phyloP scores from a whole-genome alignment of 331 rosid species.

The Pyracantha coccinea region DNA sequence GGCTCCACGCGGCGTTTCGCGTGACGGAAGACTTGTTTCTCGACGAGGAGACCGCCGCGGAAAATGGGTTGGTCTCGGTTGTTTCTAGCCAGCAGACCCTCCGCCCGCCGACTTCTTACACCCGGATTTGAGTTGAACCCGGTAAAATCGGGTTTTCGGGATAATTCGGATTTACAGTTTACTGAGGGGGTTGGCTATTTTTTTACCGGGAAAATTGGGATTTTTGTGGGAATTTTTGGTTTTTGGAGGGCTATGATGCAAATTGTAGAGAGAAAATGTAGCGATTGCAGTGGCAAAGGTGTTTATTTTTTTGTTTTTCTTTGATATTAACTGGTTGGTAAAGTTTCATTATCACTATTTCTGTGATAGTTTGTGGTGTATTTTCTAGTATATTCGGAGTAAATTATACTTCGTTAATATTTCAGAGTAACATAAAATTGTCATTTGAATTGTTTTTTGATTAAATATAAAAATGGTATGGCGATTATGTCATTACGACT shows the following conservation, averaged over 20 bases:
- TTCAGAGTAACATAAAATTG: too few species aligned
- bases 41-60: constrained; percentile 43
- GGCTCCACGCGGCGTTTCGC: constrained; percentile 60
- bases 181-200: not conserved
- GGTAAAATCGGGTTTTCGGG: not conserved
- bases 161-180: not conserved
- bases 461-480: not conserved
- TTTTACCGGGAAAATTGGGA: not conserved
- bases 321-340: not conserved
- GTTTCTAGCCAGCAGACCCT: constrained; percentile 39
- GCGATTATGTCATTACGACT: too few species aligned
- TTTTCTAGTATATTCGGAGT: not conserved
- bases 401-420: too few species aligned
- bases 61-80: constrained; percentile 49
- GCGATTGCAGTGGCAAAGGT: not conserved
- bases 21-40: constrained; percentile 53
- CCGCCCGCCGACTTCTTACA: constrained; percentile 5
- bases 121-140: constrained; percentile 8
- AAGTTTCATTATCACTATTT: not conserved
- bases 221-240: not conserved
- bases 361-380: not conserved
- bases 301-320: not conserved
- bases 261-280: not conserved
- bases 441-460: not conserved
- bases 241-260: not conserved